Base-by-base conservation (phyloP, 306 rosid species). In the Fragaria iinumae region DNA sequence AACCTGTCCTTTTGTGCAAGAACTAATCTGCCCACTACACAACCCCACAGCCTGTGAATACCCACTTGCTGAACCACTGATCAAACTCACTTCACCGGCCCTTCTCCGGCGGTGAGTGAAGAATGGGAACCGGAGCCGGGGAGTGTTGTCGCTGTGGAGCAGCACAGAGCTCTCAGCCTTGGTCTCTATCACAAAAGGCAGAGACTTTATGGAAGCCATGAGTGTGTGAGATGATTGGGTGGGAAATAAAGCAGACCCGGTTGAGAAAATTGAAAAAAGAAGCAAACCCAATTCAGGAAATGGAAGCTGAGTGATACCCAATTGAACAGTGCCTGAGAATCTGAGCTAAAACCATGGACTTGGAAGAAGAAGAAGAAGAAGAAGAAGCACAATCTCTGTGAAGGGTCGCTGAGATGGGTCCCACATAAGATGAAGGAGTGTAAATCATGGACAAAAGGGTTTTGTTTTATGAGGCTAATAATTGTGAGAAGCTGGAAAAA, bases 201-300 rank as follows among this genome's bases (percentile, higher is more conserved):
- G 71, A 55, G 91, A 82, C 74, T 85, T 83, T 16, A 90, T 45
- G 32, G 93, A 88, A 13, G 91, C 80, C 97, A 92, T 95, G 25
- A 11, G 3, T 41, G 11, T 27, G 2, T 23, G 65, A 45, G 71
- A 73, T 29, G 66, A 70, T 29, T 59, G 25, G 5, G 71, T 16
- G 45, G 71, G 69, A 70, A 88, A 72, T 17, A 13, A 67, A 50
- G 79, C 5, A 74, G 52, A 82, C 80, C 79, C 87, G 81, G 77
- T 60, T 59, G 78, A 66, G 56, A 75, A 84, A 85, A 84, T 11
- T 12, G 21, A 20, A 71, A 71, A 43, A 23, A 80, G 18, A 59
- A 74, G 47, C 4, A 74, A 85, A 74, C 74, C 83, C 81, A 76
- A 57, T 44, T 36, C 77, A 43, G 75, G 49, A 60, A 75, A 49